Percentiles rank a stretch among this genome's conserved stretches.
Evolutionary conservation across 1,284 basidiomycete species (phyloP).

Genomic region (Neonothopanus nambi): DNA sequence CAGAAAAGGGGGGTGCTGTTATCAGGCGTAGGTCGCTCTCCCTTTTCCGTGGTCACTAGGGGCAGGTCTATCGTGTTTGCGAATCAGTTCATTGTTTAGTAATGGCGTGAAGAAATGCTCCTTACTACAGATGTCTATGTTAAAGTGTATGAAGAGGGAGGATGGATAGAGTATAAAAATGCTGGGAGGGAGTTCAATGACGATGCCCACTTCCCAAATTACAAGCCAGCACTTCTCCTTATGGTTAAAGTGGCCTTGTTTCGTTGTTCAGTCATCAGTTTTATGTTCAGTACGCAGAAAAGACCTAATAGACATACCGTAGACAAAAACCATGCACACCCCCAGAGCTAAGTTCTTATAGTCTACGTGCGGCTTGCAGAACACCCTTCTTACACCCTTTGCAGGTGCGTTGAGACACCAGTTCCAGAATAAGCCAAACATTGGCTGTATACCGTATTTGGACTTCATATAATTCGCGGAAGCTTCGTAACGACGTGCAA

Average conservation of each 20-base stretch:
- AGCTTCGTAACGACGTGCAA: background rate
- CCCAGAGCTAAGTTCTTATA: slow-evolving; percentile 31
- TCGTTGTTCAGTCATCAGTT: no score
- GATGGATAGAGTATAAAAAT: slow-evolving; percentile 22
- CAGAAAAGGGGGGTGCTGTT: background rate
- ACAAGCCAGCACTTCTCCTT: slow-evolving; percentile 21
- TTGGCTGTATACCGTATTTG: slow-evolving; percentile 22
- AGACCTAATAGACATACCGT: slow-evolving; percentile 3
- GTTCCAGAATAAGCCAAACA: background rate
- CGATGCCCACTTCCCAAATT: slow-evolving; percentile 24
- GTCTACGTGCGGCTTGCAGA: slow-evolving; percentile 11
- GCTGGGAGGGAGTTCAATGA: slow-evolving; percentile 22
- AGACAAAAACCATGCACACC: slow-evolving; percentile 26
- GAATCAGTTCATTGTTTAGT: background rate
- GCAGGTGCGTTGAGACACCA: no score
- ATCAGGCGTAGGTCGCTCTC: background rate
- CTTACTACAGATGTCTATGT: slow-evolving; percentile 20
- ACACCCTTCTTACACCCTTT: background rate
- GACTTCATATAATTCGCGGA: background rate
- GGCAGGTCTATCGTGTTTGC: slow-evolving; percentile 1
- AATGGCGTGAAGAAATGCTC: background rate
- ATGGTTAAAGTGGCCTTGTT: slow-evolving; percentile 22
- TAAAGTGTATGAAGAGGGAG: slow-evolving; percentile 25
- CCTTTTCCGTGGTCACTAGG: background rate
- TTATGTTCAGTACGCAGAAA: no score